A percentile compares a stretch with the other conserved stretches of the same genome.
Evolutionary conservation across 495 filamentous ascomycete species (phyloP).

Genomic region (Xylaria nigripes): DNA sequence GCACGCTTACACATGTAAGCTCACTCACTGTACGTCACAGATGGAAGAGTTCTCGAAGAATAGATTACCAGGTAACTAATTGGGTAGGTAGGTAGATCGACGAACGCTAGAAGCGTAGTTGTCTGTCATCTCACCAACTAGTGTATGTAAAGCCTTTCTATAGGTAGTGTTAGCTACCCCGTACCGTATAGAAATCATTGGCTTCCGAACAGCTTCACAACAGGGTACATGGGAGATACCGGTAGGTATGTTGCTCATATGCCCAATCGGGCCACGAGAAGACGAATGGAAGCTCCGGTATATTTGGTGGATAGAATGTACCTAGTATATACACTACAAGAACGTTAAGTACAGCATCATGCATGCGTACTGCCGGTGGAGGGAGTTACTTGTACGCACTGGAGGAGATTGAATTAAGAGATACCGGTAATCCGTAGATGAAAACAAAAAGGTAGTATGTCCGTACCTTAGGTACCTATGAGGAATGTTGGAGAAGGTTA

Average conservation of each 20-base stretch:
- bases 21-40: background rate
- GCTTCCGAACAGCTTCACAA: background rate
- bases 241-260: background rate
- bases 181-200: background rate
- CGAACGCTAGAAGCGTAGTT: background rate
- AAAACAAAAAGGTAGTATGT: background rate
- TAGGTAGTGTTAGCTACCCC: background rate
- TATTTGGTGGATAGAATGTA: background rate
- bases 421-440: no score
- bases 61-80: background rate
- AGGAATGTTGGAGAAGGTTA: no score
- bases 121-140: background rate
- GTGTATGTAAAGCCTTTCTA: background rate
- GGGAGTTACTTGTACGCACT: background rate
- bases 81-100: background rate
- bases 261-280: conserved; percentile 7
- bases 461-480: no score
- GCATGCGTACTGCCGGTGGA: background rate
- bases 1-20: no score
- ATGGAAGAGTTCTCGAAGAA: conserved; percentile 3
- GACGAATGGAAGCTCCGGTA: background rate
- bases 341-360: background rate
- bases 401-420: background rate
- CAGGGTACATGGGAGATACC: background rate
- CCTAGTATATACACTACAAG: background rate